Percentiles rank a stretch among this genome's conserved stretches.
These are phyloP conservation scores for Yarrowia hollandica DNA, from an alignment of 805 yeast genomes.

Conservation along the genomic window DNA sequence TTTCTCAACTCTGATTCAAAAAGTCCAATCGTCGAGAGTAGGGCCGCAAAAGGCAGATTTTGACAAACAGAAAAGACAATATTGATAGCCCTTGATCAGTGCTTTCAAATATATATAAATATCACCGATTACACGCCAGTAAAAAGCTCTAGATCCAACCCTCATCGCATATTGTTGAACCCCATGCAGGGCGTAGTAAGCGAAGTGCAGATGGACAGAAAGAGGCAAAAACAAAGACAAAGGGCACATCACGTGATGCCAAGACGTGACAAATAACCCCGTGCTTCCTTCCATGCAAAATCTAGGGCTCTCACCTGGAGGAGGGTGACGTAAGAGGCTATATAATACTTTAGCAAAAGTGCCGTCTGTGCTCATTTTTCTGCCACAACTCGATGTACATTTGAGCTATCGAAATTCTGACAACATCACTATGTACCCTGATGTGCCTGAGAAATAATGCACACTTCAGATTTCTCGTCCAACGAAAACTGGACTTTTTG, in stretches of 20 bases:
- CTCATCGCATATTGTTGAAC: not conserved
- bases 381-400: not conserved
- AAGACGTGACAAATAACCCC: not conserved
- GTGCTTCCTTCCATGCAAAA: not conserved
- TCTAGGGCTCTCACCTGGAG: too few relatives aligned
- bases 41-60: not conserved
- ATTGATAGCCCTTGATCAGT: not conserved
- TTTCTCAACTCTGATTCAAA: not conserved
- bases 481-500: not conserved
- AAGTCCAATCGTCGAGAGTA: not conserved
- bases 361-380: too few relatives aligned
- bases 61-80: not conserved
- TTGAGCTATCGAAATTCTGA: not conserved
- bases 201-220: slow-evolving; percentile 7
- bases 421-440: not conserved
- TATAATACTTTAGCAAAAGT: too few relatives aligned
- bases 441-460: not conserved
- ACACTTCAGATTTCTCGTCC: too few relatives aligned
- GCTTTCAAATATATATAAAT: not conserved
- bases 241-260: slow-evolving; percentile 4
- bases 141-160: not conserved
- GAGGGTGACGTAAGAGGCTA: too few relatives aligned
- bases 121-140: not conserved
- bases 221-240: not conserved
- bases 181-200: slow-evolving; percentile 19